Evolutionary conservation across 495 filamentous ascomycete species (phyloP), one percentile per base, ranked within the genome.

Genomic region (Aspergillus leporis): DNA sequence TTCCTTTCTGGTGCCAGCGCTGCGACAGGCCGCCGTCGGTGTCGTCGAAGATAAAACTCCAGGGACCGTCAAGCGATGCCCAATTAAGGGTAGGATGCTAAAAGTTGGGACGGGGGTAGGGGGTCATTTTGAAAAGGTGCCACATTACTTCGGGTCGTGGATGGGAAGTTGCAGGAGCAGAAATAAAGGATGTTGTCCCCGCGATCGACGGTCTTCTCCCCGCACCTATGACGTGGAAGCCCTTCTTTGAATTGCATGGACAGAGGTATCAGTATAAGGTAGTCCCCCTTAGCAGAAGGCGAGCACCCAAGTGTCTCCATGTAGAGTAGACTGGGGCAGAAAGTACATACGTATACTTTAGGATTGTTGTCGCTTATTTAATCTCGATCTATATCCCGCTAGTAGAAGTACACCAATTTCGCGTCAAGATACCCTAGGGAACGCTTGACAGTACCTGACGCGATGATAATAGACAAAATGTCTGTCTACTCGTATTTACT

Each of bases 11-110:
- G 1, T 64, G 72, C 69, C 75, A 74, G 34, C 70, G 52, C 19
- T 71, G 46, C 30, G 53, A 55, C 8, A 82, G 70, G 3, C 82
- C 82, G 22, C 68, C 57, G 60, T 85, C 81, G 23, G 70, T 60
- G 66, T 85, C 82, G 68, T 87, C 84, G 61, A 85, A 87, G 58
- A 80, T 67, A 61, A 85, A 79, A 50, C 71, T 65, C 83, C 84
- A 87, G 32, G 75, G 61, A 6, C 82, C 80, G 66, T 87, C 76
- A 10, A 85, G 74, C 16, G 78, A 74, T 16, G 65, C 59, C 84
- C 84, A 87, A 61, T 71, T 74, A 13, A 81, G 78, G 38, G 69
- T 52, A 23, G 65, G 65, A 48, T 82, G 81, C 45, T 76, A 60
- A 70, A 85, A 85, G 62, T 87, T 83, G 0, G 84, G 83, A 10